Base-by-base conservation (phyloP, 345 rosid species). In the Erucastrum elatum region DNA sequence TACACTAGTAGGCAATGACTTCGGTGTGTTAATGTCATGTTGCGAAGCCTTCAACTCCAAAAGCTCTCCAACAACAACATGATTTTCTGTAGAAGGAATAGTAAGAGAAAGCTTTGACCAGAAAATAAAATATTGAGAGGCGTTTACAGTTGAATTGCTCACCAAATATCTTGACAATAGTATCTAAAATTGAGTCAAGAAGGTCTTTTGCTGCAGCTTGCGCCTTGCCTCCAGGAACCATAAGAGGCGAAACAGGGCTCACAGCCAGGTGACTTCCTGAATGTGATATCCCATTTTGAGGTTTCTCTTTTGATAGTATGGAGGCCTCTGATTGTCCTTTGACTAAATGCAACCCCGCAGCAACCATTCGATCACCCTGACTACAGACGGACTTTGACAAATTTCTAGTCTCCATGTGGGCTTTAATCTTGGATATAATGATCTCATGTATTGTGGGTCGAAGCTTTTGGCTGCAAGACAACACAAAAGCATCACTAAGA, bases 151-250 rank as follows among this genome's bases (percentile, higher is more conserved):
- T 65, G 49, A 67, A 26, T 66, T 37, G 70, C 91, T 85, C 77
- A 95, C 99, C 99, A 85, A 95, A 93, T 81, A 95, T 89, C 75
- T 80, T 88, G 80, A 93, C 91, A 81, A 90, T 83, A 33, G 89
- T 80, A 64, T 93, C 94, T 83, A 95, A 86, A 86, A 91, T 85
- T 75, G 97, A 93, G 89, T 91, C 89, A 74, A 95, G 96, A 82
- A 95, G 97, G 80, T 90, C 96, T 81, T 84, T 93, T 29, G 97
- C 89, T 66, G 98, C 88, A 82, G 82, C 81, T 87, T 95, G 99
- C 51, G 97, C 98, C 85, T 88, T 95, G 70, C 99, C 99, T 70
- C 86, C 79, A 77, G 99, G 99, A 83, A 96, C 96, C 99, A 95
- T 93, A 72, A 90, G 84, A 64, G 96, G 87, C 1, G 99, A 95